Base-by-base conservation (phyloP, 202 grass and related monocot species). In the Hordeum pubiflorum region DNA sequence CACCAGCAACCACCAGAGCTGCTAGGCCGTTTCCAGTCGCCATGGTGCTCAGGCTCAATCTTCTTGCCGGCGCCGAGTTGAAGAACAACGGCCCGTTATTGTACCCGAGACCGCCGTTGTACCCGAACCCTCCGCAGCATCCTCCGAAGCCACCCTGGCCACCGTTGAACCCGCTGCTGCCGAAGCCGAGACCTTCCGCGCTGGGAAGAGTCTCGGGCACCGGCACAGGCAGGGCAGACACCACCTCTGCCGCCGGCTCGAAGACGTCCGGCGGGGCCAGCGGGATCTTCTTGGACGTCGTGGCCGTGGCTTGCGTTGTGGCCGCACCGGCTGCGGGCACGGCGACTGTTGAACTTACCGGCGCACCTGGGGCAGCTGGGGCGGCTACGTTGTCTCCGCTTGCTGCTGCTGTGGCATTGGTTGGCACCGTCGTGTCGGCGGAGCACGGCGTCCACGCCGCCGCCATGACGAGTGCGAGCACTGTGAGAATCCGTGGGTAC, bases 141-240 rank as follows among this genome's bases (percentile, higher is more conserved):
- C 66, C 66, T 10, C 69, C 24, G 20, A 58, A 58, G 43, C 41
- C 41, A 14, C 41, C 67, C 12, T 46, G 44, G 68, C 68, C 68
- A 1, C 68, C 43, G 43, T 72, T 72, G 46, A 87, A 76, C 34
- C 79, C 43, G 15, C 18, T 72, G 43, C 41, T 44, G 34, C 44
- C 65, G 26, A 87, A 76, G 32, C 79, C 76, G 4, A 73, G 70
- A 0, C 33, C 79, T 0, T 20, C 85, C 6, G 70, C 27, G 18
- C 80, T 82, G 7, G 85, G 85, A 0, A 78, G 4, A 4, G 75
- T 75, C 12, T 87, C 85, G 0, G 85, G 85, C n/a, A 81, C 81
- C 1, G 85, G 85, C 44, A 78, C 58, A 4, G 85, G 85, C 34
- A 87, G 46, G 4, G 79, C 85, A 0, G 66, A 64, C n/a, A 27